Evolutionary conservation across 2,329 filamentous ascomycete genomes (phyloP), one percentile per base, ranked within the genome.

Genomic region (Fusarium sp.): DNA sequence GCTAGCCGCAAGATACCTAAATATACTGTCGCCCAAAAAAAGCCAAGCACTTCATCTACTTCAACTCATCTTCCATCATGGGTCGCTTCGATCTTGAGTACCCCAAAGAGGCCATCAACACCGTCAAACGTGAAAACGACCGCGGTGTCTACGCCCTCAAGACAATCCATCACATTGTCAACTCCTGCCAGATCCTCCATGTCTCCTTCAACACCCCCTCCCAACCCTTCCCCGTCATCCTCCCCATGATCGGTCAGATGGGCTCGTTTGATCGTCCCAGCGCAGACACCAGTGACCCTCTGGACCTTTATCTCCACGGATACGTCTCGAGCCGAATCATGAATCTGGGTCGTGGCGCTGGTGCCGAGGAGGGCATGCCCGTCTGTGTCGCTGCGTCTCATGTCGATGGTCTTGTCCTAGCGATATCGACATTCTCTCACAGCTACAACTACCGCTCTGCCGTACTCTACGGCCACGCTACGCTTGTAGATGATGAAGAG

Each of bases 191-290:
- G 33, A 83, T 96, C 45, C 81, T 95, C 14, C 88, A 96, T 76
- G 87, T 96, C 68, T 92, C 91, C 62, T 96, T 96, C 81, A 85
- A 82, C 46, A 76, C 82, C 5, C 78, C 82, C 1, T 76, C 80
- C 39, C 84, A 87, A 49, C 88, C 89, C 1, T 95, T 93, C 71
- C 91, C 92, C 4, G 84, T 86, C 47, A 88, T 89, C 49, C 82
- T 96, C 2, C 92, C 92, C 59, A 94, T 96, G 91, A 91, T 96
- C 69, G 91, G 91, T 47, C 87, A 91, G 68, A 90, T 95, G 82
- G 90, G 87, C 11, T 90, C 87, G 21, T 95, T 88, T 72, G 80
- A 80, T 9, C 77, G 79, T 0, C 88, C 88, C 6, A 87, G 83
- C 49, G 81, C 85, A 14, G 80, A 81, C 48, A 74, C 84, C 15